Conservation (phyloP, 2,329 filamentous ascomycete species). For the Moelleriella libera region DNA sequence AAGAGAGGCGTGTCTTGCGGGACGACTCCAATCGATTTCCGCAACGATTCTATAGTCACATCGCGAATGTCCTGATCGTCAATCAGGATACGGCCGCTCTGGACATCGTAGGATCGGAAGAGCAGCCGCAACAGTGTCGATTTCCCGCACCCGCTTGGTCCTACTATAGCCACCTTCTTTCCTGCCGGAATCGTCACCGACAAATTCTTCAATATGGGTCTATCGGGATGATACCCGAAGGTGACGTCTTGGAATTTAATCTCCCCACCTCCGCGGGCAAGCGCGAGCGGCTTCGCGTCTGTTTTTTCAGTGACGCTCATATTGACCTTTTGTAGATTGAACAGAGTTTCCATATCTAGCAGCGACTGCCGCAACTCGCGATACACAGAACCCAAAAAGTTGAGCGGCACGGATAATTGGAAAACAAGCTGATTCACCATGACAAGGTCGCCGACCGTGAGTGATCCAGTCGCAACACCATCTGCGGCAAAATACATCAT, state of each 20-base stretch:
- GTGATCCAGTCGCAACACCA: slow-evolving; percentile 64
- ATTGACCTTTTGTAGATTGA: slow-evolving; percentile 94
- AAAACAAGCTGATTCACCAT: slow-evolving; percentile 99
- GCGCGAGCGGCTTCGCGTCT: slow-evolving; percentile 55
- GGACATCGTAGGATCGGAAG: slow-evolving; percentile 89
- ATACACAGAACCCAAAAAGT: slow-evolving; percentile 97
- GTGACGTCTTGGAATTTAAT: slow-evolving; percentile 91
- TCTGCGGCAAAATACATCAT: slow-evolving; percentile 98
- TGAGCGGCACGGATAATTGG: slow-evolving; percentile 89
- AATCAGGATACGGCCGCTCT: slow-evolving; percentile 72
- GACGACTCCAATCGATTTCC: slow-evolving; percentile 81
- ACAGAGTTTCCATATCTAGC: slow-evolving; percentile 96
- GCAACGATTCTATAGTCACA: slow-evolving; percentile 68
- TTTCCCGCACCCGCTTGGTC: slow-evolving; percentile 90
- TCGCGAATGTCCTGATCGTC: slow-evolving; percentile 86
- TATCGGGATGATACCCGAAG: slow-evolving; percentile 80
- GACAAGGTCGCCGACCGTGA: slow-evolving; percentile 92
- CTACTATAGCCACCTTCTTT: slow-evolving; percentile 91
- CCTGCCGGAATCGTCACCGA: slow-evolving; percentile 84
- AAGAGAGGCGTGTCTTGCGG: slow-evolving; percentile 95
- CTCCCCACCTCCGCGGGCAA: slow-evolving; percentile 61
- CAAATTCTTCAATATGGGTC: slow-evolving; percentile 76
- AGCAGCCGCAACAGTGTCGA: slow-evolving; percentile 82
- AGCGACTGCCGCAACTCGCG: slow-evolving; percentile 88
- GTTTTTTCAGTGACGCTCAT: slow-evolving; percentile 68